Conservation (phyloP, 139 green algal species). For the Gonium pectorale region DNA sequence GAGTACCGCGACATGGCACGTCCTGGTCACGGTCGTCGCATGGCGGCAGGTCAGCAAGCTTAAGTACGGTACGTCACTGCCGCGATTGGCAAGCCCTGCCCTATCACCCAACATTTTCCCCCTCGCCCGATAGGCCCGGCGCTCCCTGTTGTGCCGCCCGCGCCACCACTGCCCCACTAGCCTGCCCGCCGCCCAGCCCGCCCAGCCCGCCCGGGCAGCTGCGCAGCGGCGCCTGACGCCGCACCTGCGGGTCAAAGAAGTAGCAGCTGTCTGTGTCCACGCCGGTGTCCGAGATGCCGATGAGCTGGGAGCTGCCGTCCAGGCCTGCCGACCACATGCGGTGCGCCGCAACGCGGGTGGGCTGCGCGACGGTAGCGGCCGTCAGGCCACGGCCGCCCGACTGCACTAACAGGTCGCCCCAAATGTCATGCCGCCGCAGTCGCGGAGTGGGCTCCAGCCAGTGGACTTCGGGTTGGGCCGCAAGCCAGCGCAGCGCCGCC, state of each 20-base stretch:
- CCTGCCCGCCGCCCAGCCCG: too few relatives aligned
- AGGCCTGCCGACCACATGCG: constrained; percentile 82
- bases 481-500: constrained; percentile 61
- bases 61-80: too few relatives aligned
- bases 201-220: too few relatives aligned
- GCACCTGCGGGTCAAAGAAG: constrained; percentile 74
- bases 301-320: constrained; percentile 76
- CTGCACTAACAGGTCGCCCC: constrained; percentile 58
- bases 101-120: too few relatives aligned
- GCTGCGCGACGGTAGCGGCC: too few relatives aligned
- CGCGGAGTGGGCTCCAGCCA: constrained; percentile 46
- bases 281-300: constrained; percentile 90
- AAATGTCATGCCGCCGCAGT: constrained; percentile 7
- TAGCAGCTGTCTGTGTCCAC: constrained; percentile 84
- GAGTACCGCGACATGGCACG: too few relatives aligned
- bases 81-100: too few relatives aligned
- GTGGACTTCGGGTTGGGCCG: constrained; percentile 35
- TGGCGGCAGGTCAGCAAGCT: too few relatives aligned
- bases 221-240: neutral
- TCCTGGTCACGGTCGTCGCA: too few relatives aligned
- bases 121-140: too few relatives aligned
- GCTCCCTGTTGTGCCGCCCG: too few relatives aligned
- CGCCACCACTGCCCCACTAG: too few relatives aligned
- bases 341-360: constrained; percentile 47
- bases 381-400: neutral